These are phyloP conservation scores for Pichia nakasei DNA, from an alignment of 805 yeast genomes.

Conservation along the genomic window DNA sequence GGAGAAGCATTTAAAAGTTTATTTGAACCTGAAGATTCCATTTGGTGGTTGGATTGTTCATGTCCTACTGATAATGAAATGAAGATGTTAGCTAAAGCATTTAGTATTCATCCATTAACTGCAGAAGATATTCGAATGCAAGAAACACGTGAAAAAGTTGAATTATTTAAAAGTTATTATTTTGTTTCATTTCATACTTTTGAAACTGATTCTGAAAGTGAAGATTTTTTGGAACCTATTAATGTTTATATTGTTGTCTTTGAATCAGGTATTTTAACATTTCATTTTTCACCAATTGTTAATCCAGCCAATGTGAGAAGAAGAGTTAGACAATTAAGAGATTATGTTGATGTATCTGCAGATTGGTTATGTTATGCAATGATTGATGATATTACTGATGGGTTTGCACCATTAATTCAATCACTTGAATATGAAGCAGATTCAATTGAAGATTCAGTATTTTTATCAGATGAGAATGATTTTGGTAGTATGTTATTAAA, in stretches of 20 bases:
- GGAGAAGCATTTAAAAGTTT: conserved; percentile 59
- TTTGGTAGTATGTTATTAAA: conserved; percentile 67
- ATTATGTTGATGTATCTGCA: conserved; percentile 67
- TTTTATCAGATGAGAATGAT: conserved; percentile 66
- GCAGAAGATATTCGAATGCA: conserved; percentile 96
- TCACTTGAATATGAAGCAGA: conserved; percentile 75
- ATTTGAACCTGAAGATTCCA: conserved; percentile 62
- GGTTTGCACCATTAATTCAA: conserved; percentile 74
- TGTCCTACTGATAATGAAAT: conserved; percentile 94
- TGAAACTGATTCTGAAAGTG: conserved; percentile 74
- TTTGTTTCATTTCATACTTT: conserved; percentile 96
- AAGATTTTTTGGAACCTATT: conserved; percentile 75
- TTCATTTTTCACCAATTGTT: conserved; percentile 59
- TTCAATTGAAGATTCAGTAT: conserved; percentile 78
- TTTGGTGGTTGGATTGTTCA: conserved; percentile 95
- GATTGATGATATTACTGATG: conserved; percentile 79
- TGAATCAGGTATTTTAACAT: conserved; percentile 57
- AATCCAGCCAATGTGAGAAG: conserved; percentile 74
- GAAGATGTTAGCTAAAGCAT: conserved; percentile 85
- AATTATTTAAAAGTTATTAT: conserved; percentile 79
- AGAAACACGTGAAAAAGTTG: conserved; percentile 96
- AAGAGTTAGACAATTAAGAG: conserved; percentile 72
- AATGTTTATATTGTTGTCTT: conserved; percentile 68
- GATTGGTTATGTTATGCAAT: conserved; percentile 80
- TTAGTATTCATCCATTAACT: conserved; percentile 95